phyloP scores from a whole-genome alignment of 2,329 filamentous ascomycete species.

The Aspergillus eucalypticola region DNA sequence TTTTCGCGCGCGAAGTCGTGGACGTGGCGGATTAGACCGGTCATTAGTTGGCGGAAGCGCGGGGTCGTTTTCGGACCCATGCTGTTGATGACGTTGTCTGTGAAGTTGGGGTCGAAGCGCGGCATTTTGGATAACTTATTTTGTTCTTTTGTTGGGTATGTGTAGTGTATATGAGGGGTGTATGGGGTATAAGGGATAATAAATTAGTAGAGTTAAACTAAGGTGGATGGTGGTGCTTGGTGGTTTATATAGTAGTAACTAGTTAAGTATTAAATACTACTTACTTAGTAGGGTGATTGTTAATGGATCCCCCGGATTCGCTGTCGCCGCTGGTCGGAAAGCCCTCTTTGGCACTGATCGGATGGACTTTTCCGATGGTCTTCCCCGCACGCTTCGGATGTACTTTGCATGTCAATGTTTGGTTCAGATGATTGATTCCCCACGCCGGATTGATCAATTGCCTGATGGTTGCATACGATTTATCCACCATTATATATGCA shows the following conservation, averaged over 20 bases:
- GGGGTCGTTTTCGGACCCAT: conserved; percentile 71
- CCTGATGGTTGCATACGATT: background rate
- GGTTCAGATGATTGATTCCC: background rate
- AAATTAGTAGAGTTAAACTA: background rate
- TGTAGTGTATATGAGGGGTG: background rate
- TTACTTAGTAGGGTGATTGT: background rate
- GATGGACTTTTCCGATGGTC: background rate
- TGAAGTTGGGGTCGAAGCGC: conserved; percentile 54
- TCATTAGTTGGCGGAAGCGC: conserved; percentile 64
- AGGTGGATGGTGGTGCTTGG: too few relatives aligned
- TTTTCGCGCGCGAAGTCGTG: conserved; percentile 62
- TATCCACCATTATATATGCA: too few relatives aligned
- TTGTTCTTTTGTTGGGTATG: background rate
- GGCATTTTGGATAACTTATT: conserved; percentile 18
- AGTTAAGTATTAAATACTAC: too few relatives aligned
- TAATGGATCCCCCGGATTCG: conserved; percentile 4
- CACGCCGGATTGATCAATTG: background rate
- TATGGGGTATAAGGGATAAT: background rate
- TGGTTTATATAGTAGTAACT: background rate
- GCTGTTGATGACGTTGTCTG: conserved; percentile 70
- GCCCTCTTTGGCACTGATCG: background rate
- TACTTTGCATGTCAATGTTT: too few relatives aligned
- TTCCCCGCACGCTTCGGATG: conserved; percentile 1
- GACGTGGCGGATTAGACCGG: conserved; percentile 55
- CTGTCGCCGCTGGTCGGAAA: background rate